Percentiles rank a stretch among this genome's conserved stretches.
Conservation (phyloP, 1,139 yeast species). For the Kodamaea alishanica region DNA sequence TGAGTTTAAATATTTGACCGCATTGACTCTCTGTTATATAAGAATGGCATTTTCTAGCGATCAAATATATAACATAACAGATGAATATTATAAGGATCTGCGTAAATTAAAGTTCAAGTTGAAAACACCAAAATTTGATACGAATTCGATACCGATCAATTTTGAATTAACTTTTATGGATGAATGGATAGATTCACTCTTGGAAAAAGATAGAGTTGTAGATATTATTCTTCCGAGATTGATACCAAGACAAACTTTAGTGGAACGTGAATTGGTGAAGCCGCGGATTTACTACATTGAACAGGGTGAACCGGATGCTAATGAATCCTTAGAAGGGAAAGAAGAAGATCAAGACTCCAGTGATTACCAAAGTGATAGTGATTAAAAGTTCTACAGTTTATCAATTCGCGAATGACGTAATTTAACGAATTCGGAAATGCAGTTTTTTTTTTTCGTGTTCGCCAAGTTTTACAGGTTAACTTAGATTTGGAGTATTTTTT, state of each 20-base stretch:
- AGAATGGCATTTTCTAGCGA: conserved; percentile 47
- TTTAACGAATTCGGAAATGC: too few relatives aligned
- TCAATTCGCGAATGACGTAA: too few relatives aligned
- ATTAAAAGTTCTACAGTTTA: too few relatives aligned
- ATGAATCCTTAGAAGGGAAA: conserved; percentile 4
- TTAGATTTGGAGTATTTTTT: too few relatives aligned
- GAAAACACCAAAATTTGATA: conserved; percentile 19
- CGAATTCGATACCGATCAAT: conserved; percentile 21
- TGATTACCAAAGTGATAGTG: conserved; percentile 28
- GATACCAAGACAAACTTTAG: conserved; percentile 32
- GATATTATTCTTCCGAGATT: conserved; percentile 63
- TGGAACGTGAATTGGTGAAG: conserved; percentile 36
- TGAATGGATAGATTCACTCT: conserved; percentile 53
- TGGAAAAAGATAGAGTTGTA: conserved; percentile 48
- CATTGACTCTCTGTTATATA: conserved; percentile 55
- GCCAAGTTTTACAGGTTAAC: too few relatives aligned
- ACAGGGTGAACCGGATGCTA: conserved; percentile 14
- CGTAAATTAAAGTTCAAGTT: conserved; percentile 44
- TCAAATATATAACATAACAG: conserved; percentile 48
- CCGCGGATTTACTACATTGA: conserved; percentile 36
- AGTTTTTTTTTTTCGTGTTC: too few relatives aligned
- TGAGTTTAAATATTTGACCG: conserved; percentile 66
- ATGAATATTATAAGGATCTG: conserved; percentile 51
- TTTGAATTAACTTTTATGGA: conserved; percentile 50
- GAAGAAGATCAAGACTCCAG: conserved; percentile 6